A percentile compares a stretch with the other conserved stretches of the same genome.
phyloP scores from a whole-genome alignment of 2,329 filamentous ascomycete species.

The Diaporthe ampelina region DNA sequence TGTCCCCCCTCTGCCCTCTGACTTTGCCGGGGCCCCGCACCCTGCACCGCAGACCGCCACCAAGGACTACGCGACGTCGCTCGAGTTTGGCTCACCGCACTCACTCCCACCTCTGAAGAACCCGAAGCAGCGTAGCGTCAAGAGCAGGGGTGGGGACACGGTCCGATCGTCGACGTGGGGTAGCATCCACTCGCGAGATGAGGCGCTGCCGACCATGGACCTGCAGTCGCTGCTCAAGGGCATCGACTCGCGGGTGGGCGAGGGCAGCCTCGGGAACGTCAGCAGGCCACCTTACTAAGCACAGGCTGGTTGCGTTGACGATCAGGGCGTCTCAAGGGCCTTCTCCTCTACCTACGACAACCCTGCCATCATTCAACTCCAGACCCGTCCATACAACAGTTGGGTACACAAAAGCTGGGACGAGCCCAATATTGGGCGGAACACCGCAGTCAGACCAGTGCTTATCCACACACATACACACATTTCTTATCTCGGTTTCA shows the following conservation, averaged over 20 bases:
- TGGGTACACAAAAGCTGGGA: background rate
- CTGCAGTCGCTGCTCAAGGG: conserved; percentile 64
- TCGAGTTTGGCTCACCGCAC: conserved; percentile 21
- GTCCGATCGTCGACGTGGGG: conserved; percentile 52
- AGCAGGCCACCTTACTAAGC: conserved; percentile 64
- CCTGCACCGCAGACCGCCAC: conserved; percentile 30
- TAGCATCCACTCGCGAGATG: conserved; percentile 49
- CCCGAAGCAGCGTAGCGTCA: conserved; percentile 53
- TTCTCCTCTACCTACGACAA: too few relatives aligned
- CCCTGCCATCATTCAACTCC: background rate
- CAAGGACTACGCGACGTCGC: conserved; percentile 40
- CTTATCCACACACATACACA: conserved; percentile 4
- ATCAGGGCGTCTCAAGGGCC: too few relatives aligned
- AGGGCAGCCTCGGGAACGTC: conserved; percentile 61
- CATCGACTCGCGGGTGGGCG: conserved; percentile 63
- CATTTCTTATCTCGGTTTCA: conserved; percentile 2
- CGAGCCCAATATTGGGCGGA: background rate
- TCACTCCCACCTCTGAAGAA: conserved; percentile 41
- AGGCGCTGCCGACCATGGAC: conserved; percentile 55
- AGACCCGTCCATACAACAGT: background rate
- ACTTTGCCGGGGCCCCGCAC: conserved; percentile 44
- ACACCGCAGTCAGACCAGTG: background rate
- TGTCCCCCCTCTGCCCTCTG: conserved; percentile 66
- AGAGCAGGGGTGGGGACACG: conserved; percentile 59
- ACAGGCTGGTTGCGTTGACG: background rate